These are phyloP conservation scores for Babesia bovis DNA, from an alignment of 169 alveolate species.

Conservation along the genomic window DNA sequence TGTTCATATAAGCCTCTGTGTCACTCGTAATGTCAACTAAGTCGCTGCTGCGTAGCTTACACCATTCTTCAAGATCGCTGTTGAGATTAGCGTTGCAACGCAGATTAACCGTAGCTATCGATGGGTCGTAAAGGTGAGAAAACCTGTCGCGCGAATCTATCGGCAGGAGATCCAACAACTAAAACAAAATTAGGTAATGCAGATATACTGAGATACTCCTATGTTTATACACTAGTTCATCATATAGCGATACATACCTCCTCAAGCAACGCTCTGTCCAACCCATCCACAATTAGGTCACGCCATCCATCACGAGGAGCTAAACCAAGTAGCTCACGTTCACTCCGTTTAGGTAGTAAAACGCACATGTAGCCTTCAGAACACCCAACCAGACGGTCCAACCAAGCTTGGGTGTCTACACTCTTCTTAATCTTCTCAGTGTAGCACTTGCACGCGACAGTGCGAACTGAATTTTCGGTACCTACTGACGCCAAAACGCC, in stretches of 20 bases:
- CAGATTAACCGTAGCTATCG: constrained; percentile 27
- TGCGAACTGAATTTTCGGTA: constrained; percentile 36
- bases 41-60: constrained; percentile 58
- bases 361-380: constrained; percentile 78
- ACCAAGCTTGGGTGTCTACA: constrained; percentile 69
- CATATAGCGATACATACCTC: constrained; percentile 72
- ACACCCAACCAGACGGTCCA: constrained; percentile 71
- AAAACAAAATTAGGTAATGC: neutral
- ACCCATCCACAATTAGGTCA: constrained; percentile 63
- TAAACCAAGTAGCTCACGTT: constrained; percentile 71
- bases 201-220: neutral
- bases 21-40: constrained; percentile 67
- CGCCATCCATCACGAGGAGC: constrained; percentile 78
- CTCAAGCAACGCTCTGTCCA: constrained; percentile 67
- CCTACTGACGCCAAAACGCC: constrained; percentile 53
- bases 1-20: constrained; percentile 66
- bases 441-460: constrained; percentile 64
- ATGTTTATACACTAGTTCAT: constrained; percentile 25
- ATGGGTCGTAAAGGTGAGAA: constrained; percentile 21
- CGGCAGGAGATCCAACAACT: constrained; percentile 38
- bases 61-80: constrained; percentile 68
- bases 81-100: constrained; percentile 61
- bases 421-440: constrained; percentile 56
- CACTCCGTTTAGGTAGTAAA: constrained; percentile 76
- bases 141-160: constrained; percentile 20